Conservation (phyloP, 1,284 basidiomycete species). For the Ustilago loliicola region DNA sequence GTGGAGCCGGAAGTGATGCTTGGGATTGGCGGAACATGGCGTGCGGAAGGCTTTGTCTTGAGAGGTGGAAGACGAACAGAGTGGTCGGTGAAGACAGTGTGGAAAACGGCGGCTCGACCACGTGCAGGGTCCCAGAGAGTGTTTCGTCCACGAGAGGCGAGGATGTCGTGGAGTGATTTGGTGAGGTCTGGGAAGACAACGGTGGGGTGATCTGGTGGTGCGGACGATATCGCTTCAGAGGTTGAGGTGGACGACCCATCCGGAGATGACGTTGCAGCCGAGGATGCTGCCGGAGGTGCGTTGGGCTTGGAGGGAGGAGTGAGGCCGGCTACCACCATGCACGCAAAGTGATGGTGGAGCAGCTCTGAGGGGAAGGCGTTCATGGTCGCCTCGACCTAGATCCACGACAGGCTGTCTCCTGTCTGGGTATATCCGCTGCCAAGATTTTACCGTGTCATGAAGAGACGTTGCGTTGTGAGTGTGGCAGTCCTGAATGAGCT, state of each 20-base stretch:
- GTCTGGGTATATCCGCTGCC: neutral
- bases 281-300: neutral
- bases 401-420: neutral
- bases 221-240: neutral
- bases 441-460: constrained; percentile 1
- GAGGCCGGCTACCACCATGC: constrained; percentile 63
- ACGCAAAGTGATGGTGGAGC: constrained; percentile 64
- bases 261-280: constrained; percentile 19
- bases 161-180: constrained; percentile 48
- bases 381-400: constrained; percentile 49
- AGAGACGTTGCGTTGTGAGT: neutral
- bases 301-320: constrained; percentile 30
- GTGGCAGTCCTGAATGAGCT: neutral
- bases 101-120: constrained; percentile 54
- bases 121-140: constrained; percentile 59
- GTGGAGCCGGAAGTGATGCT: constrained; percentile 66
- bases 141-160: constrained; percentile 47
- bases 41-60: constrained; percentile 75
- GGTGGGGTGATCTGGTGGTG: constrained; percentile 30
- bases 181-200: constrained; percentile 46
- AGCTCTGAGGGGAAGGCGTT: constrained; percentile 65
- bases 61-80: constrained; percentile 86
- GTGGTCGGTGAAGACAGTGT: constrained; percentile 58
- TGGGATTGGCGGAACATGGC: constrained; percentile 69
- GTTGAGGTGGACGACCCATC: constrained; percentile 4